Base-by-base conservation (phyloP, 306 rosid species). In the Cicer bijugum region DNA sequence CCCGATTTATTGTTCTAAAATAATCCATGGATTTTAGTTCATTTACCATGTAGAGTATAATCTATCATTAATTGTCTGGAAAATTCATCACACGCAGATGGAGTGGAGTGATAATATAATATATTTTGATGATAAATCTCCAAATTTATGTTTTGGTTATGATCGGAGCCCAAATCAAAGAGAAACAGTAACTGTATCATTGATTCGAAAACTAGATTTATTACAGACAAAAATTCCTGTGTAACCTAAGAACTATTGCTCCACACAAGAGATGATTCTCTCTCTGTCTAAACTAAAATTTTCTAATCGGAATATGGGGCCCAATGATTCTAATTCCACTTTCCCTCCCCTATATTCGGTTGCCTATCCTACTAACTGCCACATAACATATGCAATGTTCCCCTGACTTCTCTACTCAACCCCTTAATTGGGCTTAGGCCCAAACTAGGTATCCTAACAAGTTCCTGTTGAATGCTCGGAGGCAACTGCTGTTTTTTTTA, bases 401-500 rank as follows among this genome's bases (percentile, higher is more conserved):
- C 40, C 42, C 9, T 28, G 6, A 58, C 9, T 33, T 35, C 43
- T 12, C 17, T 6, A 28, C 42, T 58, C 40, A 11, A 28, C 1
- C 15, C 9, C 40, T 11, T 28, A 23, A 55, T 55, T 19, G 61
- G 61, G 38, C 19, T 19, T 56, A 19, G n/a, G 12, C 38, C 38
- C 38, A 4, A 55, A 56, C n/a, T 7, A 55, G 12, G 61, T 55
- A 55, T 55, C n/a, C 14, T 19, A 56, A 9, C 61, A 56, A 12
- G 17, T 59, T 79, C 56, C 39, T 15, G 39, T 43, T 75, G 19
- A 56, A 16, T 16, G 44, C 68, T 5, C 57, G 2, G 20, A 43
- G 16, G 68, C 11, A 69, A 64, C 72, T 50, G 58, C 55, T 35
- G 12, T 65, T 71, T 71, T 74, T 20, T 72, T 71, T 81, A 8